These are phyloP conservation scores for Podila clonocystis DNA, from an alignment of 192 early-diverging fungal genomes.

Conservation along the genomic window DNA sequence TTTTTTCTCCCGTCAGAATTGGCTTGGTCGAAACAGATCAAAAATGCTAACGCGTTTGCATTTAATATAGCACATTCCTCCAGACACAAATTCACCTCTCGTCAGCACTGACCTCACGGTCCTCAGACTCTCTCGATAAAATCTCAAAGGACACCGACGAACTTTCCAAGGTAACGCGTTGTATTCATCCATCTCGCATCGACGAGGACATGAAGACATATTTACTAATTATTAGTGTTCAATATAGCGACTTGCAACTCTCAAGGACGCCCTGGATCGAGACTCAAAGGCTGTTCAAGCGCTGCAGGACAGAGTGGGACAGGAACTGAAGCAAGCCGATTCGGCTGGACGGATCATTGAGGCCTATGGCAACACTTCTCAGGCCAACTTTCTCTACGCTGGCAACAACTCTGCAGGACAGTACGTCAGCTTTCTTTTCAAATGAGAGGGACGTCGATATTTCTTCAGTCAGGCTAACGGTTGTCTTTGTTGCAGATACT, in stretches of 20 bases:
- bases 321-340: conserved; percentile 48
- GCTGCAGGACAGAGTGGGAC: conserved; percentile 31
- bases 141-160: conserved; percentile 41
- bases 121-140: conserved; percentile 43
- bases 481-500: conserved; percentile 24
- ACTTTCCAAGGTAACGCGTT: conserved; percentile 30
- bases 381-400: conserved; percentile 46
- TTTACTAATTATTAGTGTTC: not conserved
- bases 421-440: conserved; percentile 4
- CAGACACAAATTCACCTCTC: conserved; percentile 48
- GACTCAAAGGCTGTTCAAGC: conserved; percentile 39
- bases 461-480: not conserved
- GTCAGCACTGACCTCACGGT: conserved; percentile 21
- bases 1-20: not conserved
- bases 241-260: conserved; percentile 26
- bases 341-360: conserved; percentile 51
- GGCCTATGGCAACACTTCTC: conserved; percentile 37
- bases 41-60: too few relatives aligned
- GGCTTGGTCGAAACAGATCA: too few relatives aligned
- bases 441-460: not conserved
- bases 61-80: conserved; percentile 18
- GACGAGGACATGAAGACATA: too few relatives aligned
- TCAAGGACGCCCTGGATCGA: conserved; percentile 43
- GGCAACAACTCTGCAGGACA: conserved; percentile 49
- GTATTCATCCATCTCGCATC: too few relatives aligned